Conservation (phyloP, 129 eudicot genomes). For the Saussurea involucrata region DNA sequence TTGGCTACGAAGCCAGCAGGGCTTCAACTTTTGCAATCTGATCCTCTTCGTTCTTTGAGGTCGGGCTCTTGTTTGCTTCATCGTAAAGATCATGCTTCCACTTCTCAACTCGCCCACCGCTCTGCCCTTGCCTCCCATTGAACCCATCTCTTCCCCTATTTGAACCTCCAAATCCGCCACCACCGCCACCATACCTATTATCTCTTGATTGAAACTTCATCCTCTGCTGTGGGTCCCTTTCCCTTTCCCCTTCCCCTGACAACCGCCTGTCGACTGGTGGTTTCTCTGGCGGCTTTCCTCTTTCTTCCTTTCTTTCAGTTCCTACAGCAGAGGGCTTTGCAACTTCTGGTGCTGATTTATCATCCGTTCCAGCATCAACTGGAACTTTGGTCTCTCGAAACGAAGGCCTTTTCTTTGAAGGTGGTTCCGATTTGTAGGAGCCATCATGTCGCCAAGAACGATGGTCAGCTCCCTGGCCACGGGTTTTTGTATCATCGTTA, state of each 20-base stretch:
- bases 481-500: constrained; percentile 22
- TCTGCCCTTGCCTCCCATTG: constrained; percentile 40
- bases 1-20: constrained; percentile 51
- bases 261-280: constrained; percentile 30
- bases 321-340: constrained; percentile 27
- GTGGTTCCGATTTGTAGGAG: constrained; percentile 34
- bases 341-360: constrained; percentile 34
- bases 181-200: constrained; percentile 24
- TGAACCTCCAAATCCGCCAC: constrained; percentile 36
- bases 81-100: constrained; percentile 96
- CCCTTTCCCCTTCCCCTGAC: constrained; percentile 41
- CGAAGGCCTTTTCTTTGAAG: constrained; percentile 53
- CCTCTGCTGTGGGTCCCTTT: constrained; percentile 41
- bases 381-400: constrained; percentile 76
- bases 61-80: constrained; percentile 75
- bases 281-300: constrained; percentile 34
- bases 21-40: constrained; percentile 95
- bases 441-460: constrained; percentile 49
- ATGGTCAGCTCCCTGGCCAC: constrained; percentile 31
- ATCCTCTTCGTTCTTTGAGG: constrained; percentile 77
- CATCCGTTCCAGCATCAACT: constrained; percentile 33
- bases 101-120: constrained; percentile 62
- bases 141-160: constrained; percentile 52
- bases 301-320: constrained; percentile 47
- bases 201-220: constrained; percentile 45